Evolutionary conservation across 495 filamentous ascomycete genomes (phyloP).

Genomic region (Aspergillus sclerotioniger): DNA sequence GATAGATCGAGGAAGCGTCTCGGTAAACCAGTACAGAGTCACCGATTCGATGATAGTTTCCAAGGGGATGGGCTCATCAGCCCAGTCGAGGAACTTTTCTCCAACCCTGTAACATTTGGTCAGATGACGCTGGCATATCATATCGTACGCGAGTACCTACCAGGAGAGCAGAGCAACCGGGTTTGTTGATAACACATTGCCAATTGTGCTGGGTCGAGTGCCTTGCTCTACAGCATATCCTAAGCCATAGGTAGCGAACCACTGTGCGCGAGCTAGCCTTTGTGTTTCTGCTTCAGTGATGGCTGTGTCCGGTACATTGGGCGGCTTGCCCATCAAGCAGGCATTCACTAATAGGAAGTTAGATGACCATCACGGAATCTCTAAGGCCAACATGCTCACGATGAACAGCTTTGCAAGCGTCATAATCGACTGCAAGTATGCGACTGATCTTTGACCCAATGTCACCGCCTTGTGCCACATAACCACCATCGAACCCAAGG

Average conservation of each 20-base stretch:
- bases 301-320: conserved; percentile 49
- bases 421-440: conserved; percentile 37
- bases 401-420: conserved; percentile 46
- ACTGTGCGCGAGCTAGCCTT: conserved; percentile 27
- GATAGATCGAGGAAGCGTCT: conserved; percentile 54
- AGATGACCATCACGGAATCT: background rate
- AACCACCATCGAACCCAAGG: conserved; percentile 58
- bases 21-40: conserved; percentile 65
- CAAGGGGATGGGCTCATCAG: conserved; percentile 49
- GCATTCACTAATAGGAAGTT: conserved; percentile 30
- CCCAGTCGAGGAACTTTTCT: conserved; percentile 67
- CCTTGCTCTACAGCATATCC: conserved; percentile 60
- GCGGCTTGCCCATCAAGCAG: conserved; percentile 54
- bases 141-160: conserved; percentile 33
- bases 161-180: conserved; percentile 65
- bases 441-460: conserved; percentile 55
- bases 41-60: conserved; percentile 57
- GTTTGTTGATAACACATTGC: conserved; percentile 52
- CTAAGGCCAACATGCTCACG: conserved; percentile 17
- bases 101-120: conserved; percentile 47
- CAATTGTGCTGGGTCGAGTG: conserved; percentile 61
- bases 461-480: conserved; percentile 67
- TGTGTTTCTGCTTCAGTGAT: conserved; percentile 36
- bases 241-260: conserved; percentile 38
- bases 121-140: conserved; percentile 8